phyloP scores from a whole-genome alignment of 225 moss, liverwort and hornwort species.

The Marchantia paleacea region DNA sequence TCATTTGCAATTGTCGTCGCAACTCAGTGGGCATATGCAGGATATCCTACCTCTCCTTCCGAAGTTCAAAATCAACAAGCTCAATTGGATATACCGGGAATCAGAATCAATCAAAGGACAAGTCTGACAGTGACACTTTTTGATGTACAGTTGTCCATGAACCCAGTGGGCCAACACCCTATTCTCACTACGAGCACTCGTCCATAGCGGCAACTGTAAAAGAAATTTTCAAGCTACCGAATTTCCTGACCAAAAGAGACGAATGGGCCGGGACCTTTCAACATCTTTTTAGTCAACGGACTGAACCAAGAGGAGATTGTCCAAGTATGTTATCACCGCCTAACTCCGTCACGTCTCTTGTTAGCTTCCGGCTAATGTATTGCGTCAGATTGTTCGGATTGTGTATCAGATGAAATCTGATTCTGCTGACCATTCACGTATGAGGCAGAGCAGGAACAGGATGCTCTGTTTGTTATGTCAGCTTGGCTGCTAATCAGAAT shows the following conservation, averaged over 20 bases:
- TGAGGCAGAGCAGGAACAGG: no score
- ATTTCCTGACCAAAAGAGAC: slow-evolving; percentile 71
- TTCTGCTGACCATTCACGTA: no score
- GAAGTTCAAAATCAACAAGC: no score
- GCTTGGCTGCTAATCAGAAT: not conserved
- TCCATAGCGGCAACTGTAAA: slow-evolving; percentile 77
- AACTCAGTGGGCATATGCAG: no score
- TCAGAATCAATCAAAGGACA: not conserved
- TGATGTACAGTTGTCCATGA: slow-evolving; percentile 59
- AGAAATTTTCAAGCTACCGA: slow-evolving; percentile 70
- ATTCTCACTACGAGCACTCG: slow-evolving; percentile 88
- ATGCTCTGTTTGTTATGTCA: no score
- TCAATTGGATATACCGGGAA: not conserved
- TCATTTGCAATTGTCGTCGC: no score
- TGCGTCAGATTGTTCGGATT: no score
- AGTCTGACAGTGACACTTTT: not conserved
- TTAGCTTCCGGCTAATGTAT: no score
- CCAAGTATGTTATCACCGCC: slow-evolving; percentile 52
- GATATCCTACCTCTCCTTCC: no score
- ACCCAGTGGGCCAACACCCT: slow-evolving; percentile 56
- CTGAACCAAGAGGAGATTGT: slow-evolving; percentile 70
- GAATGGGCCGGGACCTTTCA: slow-evolving; percentile 90
- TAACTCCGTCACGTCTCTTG: not conserved
- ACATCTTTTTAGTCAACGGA: slow-evolving; percentile 38
- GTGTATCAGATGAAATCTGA: no score